Percentiles rank a stretch among this genome's conserved stretches.
Conservation (phyloP, 345 rosid genomes). For the Aquilaria yunnanensis region DNA sequence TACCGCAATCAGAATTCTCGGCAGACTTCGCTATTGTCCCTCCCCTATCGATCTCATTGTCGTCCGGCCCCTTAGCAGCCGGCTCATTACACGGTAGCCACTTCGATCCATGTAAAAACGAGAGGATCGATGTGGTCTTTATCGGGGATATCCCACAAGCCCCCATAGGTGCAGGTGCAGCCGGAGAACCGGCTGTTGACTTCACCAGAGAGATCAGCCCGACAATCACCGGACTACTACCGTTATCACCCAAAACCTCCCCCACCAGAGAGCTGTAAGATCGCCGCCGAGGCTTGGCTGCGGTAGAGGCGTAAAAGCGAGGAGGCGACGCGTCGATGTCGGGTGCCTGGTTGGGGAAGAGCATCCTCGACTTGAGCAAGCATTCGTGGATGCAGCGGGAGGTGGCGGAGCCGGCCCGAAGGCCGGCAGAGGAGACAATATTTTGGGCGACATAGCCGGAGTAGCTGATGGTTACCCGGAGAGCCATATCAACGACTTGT, state of each 20-base stretch:
- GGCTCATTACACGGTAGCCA: slow-evolving; percentile 70
- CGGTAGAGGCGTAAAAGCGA: slow-evolving; percentile 8
- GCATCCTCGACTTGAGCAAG: slow-evolving; percentile 40
- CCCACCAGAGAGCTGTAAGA: slow-evolving; percentile 40
- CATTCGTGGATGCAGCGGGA: slow-evolving; percentile 49
- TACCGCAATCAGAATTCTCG: slow-evolving; percentile 1
- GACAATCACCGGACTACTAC: slow-evolving; percentile 32
- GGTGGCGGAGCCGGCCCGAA: slow-evolving; percentile 39
- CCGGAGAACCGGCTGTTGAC: slow-evolving; percentile 34
- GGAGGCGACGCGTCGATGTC: slow-evolving; percentile 30
- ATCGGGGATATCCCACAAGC: slow-evolving; percentile 47
- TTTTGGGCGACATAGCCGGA: slow-evolving; percentile 61
- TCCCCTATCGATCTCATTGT: slow-evolving; percentile 37
- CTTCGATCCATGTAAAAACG: slow-evolving; percentile 63
- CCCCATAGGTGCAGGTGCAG: slow-evolving; percentile 17
- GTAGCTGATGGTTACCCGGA: slow-evolving; percentile 58
- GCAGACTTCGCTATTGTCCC: slow-evolving; percentile 18
- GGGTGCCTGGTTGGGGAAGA: slow-evolving; percentile 28
- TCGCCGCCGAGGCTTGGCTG: slow-evolving; percentile 12
- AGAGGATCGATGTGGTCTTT: slow-evolving; percentile 53
- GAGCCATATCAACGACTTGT: slow-evolving; percentile 48
- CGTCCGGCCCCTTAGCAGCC: slow-evolving; percentile 19
- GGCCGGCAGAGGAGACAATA: slow-evolving; percentile 44
- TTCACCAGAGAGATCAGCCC: slow-evolving; percentile 56
- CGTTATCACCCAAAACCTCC: slow-evolving; percentile 37